These are phyloP conservation scores for Leishmania turanica DNA, from an alignment of 208 protist genomes.

Conservation along the genomic window DNA sequence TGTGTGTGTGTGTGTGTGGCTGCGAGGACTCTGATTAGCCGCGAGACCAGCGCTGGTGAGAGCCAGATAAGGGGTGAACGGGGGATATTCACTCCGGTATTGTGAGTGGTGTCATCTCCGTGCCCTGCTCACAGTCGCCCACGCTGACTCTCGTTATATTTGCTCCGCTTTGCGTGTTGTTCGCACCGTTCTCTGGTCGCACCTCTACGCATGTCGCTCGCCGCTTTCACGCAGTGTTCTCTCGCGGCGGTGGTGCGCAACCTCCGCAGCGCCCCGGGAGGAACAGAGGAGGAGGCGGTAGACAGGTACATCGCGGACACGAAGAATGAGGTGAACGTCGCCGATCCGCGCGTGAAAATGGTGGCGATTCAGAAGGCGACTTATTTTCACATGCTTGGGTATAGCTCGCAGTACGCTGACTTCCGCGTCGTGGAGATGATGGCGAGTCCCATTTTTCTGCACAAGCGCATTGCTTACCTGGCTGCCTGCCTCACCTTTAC, in stretches of 20 bases:
- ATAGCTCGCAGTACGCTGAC: slow-evolving; percentile 95
- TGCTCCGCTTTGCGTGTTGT: background rate
- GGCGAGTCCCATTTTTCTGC: slow-evolving; percentile 74
- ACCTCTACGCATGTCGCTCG: slow-evolving; percentile 23
- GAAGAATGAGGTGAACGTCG: slow-evolving; percentile 92
- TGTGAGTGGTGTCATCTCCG: background rate
- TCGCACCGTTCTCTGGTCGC: background rate
- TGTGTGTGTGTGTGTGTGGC: background rate
- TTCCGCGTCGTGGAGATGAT: slow-evolving; percentile 98
- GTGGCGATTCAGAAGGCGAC: slow-evolving; percentile 97
- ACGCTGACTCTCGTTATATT: background rate
- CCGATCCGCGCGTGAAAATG: slow-evolving; percentile 92
- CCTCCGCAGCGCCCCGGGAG: slow-evolving; percentile 83
- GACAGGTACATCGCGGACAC: slow-evolving; percentile 93
- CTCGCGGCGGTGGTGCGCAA: slow-evolving; percentile 96
- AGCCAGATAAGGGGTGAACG: too few species aligned
- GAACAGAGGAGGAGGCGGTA: slow-evolving; percentile 94
- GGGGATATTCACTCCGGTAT: background rate
- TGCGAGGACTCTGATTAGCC: background rate
- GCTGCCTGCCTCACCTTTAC: slow-evolving; percentile 95
- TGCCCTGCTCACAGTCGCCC: background rate
- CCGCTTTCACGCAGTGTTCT: slow-evolving; percentile 81
- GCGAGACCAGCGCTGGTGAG: background rate
- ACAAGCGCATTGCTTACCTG: slow-evolving; percentile 95
- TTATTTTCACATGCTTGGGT: slow-evolving; percentile 98